A percentile compares a stretch with the other conserved stretches of the same genome.
Evolutionary conservation across 352 stramenopile genomes (phyloP).

Genomic region (Phytophthora europaea): DNA sequence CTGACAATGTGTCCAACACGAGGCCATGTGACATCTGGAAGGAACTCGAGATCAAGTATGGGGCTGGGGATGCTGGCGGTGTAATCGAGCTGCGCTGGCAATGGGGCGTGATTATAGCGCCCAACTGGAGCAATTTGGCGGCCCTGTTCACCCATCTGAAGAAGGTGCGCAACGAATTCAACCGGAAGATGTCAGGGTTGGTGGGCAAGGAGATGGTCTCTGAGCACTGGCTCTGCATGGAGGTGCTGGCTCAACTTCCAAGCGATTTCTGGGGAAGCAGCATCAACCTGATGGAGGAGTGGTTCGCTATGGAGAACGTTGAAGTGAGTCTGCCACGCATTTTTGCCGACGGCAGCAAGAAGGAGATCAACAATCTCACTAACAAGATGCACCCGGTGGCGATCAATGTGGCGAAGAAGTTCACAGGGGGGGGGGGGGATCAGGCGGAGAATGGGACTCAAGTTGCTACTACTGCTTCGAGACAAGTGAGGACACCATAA

Average conservation of each 20-base stretch:
- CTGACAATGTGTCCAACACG: background rate
- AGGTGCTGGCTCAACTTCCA: conserved; percentile 16
- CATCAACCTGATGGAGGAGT: conserved; percentile 9
- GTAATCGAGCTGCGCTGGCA: too few relatives aligned
- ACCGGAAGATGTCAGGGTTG: too few relatives aligned
- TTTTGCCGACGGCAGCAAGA: conserved; percentile 14
- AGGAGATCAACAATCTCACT: conserved; percentile 10
- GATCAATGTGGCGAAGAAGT: background rate
- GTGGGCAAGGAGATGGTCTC: too few relatives aligned
- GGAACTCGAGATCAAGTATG: background rate
- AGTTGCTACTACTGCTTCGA: too few relatives aligned
- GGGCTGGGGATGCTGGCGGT: background rate
- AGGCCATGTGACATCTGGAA: background rate
- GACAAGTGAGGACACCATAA: background rate
- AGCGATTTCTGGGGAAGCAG: conserved; percentile 23
- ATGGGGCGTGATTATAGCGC: too few relatives aligned
- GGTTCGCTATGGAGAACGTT: conserved; percentile 12
- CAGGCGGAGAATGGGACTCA: too few relatives aligned
- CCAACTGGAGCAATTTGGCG: too few relatives aligned
- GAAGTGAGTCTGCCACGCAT: conserved; percentile 3
- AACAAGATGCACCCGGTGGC: conserved; percentile 3
- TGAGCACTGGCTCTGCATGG: conserved; percentile 10
- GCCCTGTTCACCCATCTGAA: too few relatives aligned
- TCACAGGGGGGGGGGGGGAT: too few relatives aligned
- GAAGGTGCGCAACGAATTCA: too few relatives aligned